Evolutionary conservation across 768 basidiomycete species (phyloP).

Genomic region (Lentinus brumalis): DNA sequence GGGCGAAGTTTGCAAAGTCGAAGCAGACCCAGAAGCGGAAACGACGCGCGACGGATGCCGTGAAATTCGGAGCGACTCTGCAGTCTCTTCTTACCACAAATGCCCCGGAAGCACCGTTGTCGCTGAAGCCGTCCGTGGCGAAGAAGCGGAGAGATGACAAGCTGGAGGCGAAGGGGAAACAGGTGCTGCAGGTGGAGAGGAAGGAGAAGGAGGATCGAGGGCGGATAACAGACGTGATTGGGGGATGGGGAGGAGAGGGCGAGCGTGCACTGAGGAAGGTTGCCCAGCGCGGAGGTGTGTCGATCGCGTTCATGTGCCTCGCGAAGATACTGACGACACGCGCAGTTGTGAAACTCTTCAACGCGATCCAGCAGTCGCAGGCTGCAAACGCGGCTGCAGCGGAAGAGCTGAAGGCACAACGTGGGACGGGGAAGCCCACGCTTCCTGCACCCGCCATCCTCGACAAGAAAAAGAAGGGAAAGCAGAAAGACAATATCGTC

Average conservation of each 20-base stretch:
- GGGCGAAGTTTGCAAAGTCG: slow-evolving; percentile 61
- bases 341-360: slow-evolving; percentile 83
- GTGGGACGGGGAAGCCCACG: slow-evolving; percentile 75
- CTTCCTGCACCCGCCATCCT: slow-evolving; percentile 65
- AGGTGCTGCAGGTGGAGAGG: slow-evolving; percentile 67
- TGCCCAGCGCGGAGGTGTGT: slow-evolving; percentile 81
- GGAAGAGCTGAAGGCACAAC: slow-evolving; percentile 58
- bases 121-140: slow-evolving; percentile 74
- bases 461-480: slow-evolving; percentile 46
- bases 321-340: not conserved
- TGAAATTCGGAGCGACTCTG: slow-evolving; percentile 74
- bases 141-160: slow-evolving; percentile 75
- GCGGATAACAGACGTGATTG: slow-evolving; percentile 70
- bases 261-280: slow-evolving; percentile 79
- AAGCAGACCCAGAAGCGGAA: slow-evolving; percentile 83
- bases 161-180: slow-evolving; percentile 70
- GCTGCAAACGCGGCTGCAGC: slow-evolving; percentile 50
- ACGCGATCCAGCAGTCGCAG: slow-evolving; percentile 83
- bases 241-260: slow-evolving; percentile 87
- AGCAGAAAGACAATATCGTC: slow-evolving; percentile 55
- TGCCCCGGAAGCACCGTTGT: slow-evolving; percentile 72
- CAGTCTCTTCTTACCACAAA: slow-evolving; percentile 73
- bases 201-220: slow-evolving; percentile 75
- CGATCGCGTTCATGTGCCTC: not conserved
- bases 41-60: slow-evolving; percentile 73